Conservation (phyloP, 148 eudicot genomes). For the Vaccinium corymbosum region DNA sequence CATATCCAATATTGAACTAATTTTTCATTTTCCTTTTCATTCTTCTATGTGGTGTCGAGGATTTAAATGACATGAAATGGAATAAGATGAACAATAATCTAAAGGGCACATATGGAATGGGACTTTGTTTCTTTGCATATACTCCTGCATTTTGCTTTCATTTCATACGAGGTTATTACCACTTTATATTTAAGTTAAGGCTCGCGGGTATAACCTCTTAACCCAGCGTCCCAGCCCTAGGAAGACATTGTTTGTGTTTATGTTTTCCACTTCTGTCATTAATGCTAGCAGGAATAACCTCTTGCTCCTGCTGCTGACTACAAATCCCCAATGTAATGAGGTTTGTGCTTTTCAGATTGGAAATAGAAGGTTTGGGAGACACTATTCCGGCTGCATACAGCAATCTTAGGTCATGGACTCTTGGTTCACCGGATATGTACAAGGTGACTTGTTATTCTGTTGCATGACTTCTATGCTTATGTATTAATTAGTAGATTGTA, state of each 20-base stretch:
- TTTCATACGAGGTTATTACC: neutral
- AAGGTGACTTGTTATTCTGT: slow-evolving; percentile 41
- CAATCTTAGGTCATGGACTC: slow-evolving; percentile 93
- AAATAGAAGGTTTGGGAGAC: slow-evolving; percentile 15
- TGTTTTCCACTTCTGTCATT: neutral
- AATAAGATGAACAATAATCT: neutral
- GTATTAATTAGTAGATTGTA: slow-evolving; percentile 9
- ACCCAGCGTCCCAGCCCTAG: neutral
- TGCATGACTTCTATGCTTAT: slow-evolving; percentile 5
- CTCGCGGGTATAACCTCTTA: neutral
- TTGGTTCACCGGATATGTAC: slow-evolving; percentile 75
- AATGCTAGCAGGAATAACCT: neutral
- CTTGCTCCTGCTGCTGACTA: neutral
- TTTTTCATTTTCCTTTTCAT: neutral
- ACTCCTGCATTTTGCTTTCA: neutral
- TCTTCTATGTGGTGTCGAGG: neutral
- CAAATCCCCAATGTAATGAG: neutral
- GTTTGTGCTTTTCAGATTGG: slow-evolving; percentile 48
- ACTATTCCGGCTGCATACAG: slow-evolving; percentile 73
- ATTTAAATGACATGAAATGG: neutral
- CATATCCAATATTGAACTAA: neutral
- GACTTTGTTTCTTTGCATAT: neutral
- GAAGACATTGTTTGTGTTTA: neutral
- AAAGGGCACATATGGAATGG: neutral
- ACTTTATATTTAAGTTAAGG: neutral